A percentile compares a stretch with the other conserved stretches of the same genome.
These are phyloP conservation scores for Arabidopsis lyrata DNA, from an alignment of 441 rosid genomes.

Conservation along the genomic window DNA sequence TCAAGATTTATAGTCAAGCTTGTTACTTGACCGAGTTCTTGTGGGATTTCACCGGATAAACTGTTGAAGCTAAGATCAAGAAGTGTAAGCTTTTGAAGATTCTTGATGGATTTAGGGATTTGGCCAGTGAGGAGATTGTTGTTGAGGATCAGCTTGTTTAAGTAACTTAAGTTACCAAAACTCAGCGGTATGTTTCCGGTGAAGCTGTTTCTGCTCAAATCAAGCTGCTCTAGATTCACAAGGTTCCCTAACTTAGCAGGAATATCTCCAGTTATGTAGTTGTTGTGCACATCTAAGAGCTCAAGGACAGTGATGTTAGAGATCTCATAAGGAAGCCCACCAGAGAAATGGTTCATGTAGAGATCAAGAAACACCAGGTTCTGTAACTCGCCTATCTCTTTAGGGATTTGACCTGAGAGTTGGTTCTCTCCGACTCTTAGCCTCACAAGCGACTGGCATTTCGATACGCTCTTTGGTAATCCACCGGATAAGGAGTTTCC, in stretches of 20 bases:
- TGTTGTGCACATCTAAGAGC: conserved; percentile 84
- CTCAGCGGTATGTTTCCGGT: conserved; percentile 71
- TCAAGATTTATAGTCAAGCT: conserved; percentile 87
- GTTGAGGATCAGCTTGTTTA: conserved; percentile 91
- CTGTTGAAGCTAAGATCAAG: conserved; percentile 90
- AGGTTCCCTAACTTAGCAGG: conserved; percentile 83
- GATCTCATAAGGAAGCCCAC: conserved; percentile 75
- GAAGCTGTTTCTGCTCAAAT: conserved; percentile 88
- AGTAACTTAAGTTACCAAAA: conserved; percentile 88
- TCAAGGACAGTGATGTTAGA: conserved; percentile 84
- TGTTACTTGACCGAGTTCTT: conserved; percentile 71
- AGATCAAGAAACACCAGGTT: conserved; percentile 92
- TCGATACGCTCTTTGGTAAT: conserved; percentile 64
- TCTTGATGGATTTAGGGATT: conserved; percentile 66
- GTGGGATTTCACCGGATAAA: conserved; percentile 73
- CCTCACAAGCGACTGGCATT: conserved; percentile 86
- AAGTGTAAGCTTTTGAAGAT: conserved; percentile 77
- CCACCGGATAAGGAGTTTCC: conserved; percentile 85
- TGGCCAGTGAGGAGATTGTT: conserved; percentile 77
- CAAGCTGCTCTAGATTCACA: conserved; percentile 94
- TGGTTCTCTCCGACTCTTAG: conserved; percentile 92
- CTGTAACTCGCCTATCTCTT: conserved; percentile 83
- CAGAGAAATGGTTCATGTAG: conserved; percentile 88
- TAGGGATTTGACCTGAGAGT: conserved; percentile 85
- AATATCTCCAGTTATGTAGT: conserved; percentile 77